These are phyloP conservation scores for Malassezia pachydermatis DNA, from an alignment of 1,284 basidiomycete genomes.

Conservation along the genomic window DNA sequence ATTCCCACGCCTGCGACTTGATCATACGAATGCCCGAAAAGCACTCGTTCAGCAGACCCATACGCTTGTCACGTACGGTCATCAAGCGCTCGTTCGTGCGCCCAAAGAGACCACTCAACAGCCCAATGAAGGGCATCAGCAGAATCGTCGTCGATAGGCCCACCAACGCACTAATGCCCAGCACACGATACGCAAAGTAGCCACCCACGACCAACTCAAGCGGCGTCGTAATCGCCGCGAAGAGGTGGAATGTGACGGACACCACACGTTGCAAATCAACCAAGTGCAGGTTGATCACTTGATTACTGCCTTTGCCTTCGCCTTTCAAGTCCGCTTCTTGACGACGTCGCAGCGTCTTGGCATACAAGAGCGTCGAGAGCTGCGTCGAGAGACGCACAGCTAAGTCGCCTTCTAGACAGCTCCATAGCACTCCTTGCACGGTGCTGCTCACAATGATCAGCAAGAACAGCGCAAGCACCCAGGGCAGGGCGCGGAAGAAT, in stretches of 20 bases:
- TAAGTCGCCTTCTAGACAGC: constrained; percentile 8
- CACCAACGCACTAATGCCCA: constrained; percentile 12
- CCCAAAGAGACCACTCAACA: constrained; percentile 5
- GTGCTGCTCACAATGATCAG: constrained; percentile 16
- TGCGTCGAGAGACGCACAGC: constrained; percentile 14
- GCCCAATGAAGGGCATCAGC: constrained; percentile 7
- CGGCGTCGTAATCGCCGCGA: constrained; percentile 6
- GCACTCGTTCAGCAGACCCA: constrained; percentile 16
- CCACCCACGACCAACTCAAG: constrained; percentile 16
- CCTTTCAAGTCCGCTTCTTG: background rate
- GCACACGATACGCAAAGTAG: constrained; percentile 18
- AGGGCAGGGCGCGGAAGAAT: constrained; percentile 3
- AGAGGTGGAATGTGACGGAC: constrained; percentile 12
- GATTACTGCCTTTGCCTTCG: background rate
- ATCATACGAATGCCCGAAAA: constrained; percentile 19
- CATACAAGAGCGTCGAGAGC: constrained; percentile 14
- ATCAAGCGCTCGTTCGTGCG: constrained; percentile 14
- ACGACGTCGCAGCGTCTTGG: constrained; percentile 11
- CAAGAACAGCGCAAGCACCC: constrained; percentile 11
- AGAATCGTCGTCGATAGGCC: constrained; percentile 10
- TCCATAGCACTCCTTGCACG: constrained; percentile 14
- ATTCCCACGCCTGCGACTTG: constrained; percentile 20
- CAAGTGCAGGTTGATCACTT: constrained; percentile 15
- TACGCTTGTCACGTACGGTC: constrained; percentile 13
- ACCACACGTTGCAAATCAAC: constrained; percentile 15